These are phyloP conservation scores for Fagopyrum esculentum DNA, from an alignment of 148 eudicot species.

Conservation along the genomic window DNA sequence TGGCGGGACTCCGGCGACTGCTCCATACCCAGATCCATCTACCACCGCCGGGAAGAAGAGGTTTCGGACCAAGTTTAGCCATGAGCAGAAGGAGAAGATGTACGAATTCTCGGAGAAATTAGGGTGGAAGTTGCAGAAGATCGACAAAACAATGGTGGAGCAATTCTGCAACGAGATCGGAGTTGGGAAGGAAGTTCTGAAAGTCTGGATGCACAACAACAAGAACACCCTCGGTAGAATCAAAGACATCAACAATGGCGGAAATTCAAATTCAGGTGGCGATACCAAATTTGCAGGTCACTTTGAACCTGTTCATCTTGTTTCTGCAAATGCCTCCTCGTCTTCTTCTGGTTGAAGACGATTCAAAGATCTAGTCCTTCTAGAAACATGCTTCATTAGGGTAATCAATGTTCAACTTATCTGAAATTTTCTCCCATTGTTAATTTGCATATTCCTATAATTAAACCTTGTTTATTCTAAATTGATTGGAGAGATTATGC, in stretches of 20 bases:
- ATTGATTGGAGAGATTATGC: no score
- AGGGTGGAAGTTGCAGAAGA: conserved; percentile 45
- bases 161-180: conserved; percentile 36
- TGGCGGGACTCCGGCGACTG: neutral
- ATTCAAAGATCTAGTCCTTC: neutral
- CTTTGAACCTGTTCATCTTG: neutral
- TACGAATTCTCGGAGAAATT: conserved; percentile 35
- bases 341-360: neutral
- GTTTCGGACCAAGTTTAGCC: conserved; percentile 39
- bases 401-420: no score
- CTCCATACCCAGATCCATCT: no score
- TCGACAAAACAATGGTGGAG: conserved; percentile 30
- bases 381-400: no score
- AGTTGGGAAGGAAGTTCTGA: conserved; percentile 36
- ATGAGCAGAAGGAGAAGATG: conserved; percentile 47
- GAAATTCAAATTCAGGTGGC: neutral
- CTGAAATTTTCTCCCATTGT: no score
- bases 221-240: conserved; percentile 22
- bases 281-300: neutral
- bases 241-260: neutral
- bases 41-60: conserved; percentile 27
- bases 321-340: conserved; percentile 7
- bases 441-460: no score
- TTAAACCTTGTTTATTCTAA: no score
- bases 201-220: conserved; percentile 55